Evolutionary conservation across 164 flowering plant genomes (phyloP), one percentile per base, ranked within the genome.

Genomic region (Berberis thunbergii): DNA sequence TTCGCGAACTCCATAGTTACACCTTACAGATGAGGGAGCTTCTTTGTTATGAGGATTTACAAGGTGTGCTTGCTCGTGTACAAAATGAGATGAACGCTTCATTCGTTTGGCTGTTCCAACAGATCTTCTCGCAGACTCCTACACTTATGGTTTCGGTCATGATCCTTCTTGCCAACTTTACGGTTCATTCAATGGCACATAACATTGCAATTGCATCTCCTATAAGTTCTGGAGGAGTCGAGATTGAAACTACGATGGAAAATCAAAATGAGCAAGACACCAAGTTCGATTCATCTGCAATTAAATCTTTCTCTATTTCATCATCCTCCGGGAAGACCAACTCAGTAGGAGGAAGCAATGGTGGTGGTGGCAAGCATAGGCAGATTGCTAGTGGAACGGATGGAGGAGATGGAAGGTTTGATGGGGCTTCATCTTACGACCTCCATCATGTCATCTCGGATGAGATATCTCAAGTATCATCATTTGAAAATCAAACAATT

Each of bases 41-140:
- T 26, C 74, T 84, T 45, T 79, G 59, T 65, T 86, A 73, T 69
- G 88, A 86, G 53, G 97, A 93, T 70, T 60, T 88, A 6, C 85
- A 81, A 45, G 89, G 79, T 50, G 77, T 86, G 65, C 66, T 90
- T 7, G 78, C 7, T 2, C 72, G 87, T 4, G 98, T 90, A 0
- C 94, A 87, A 67, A 73, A 57, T 11, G 98, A 93, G 60, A 81
- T 90, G 75, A 78, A 90, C 54, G 92, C 88, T 0, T 87, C 98
- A 0, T 93, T 93, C 48, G 97, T 90, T 4, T 93, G 98, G 97
- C 66, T 93, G 10, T 93, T 93, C 56, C 88, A 88, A 61, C 92
- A 87, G 63, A 87, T 91, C 11, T 94, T 91, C 70, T 88, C 97
- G 0, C 87, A 77, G 12, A 94, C 97, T 0, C 97, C 97, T 0